A percentile compares a stretch with the other conserved stretches of the same genome.
These are phyloP conservation scores for Angophora floribunda DNA, from an alignment of 345 rosid genomes.

Conservation along the genomic window DNA sequence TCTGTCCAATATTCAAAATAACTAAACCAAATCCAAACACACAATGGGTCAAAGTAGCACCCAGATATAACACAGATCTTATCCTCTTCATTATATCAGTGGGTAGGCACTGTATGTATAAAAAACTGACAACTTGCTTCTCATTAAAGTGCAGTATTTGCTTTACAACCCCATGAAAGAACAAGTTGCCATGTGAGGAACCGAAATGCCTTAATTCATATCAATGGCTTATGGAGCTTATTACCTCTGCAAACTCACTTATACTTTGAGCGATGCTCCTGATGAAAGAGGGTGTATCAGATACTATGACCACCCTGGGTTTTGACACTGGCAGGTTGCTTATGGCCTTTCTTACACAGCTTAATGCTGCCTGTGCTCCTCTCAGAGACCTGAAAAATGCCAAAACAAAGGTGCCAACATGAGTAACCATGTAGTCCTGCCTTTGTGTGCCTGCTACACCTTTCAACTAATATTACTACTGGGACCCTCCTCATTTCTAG, in stretches of 20 bases:
- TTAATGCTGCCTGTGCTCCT: slow-evolving; percentile 62
- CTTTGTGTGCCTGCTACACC: not conserved
- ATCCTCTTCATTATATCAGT: not conserved
- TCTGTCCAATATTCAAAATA: not conserved
- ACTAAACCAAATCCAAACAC: not conserved
- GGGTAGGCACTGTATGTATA: not conserved
- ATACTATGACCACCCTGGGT: slow-evolving; percentile 70
- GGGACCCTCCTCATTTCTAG: not conserved
- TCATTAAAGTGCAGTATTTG: not conserved
- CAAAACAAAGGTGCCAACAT: not conserved
- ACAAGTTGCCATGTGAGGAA: not conserved
- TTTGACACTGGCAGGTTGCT: slow-evolving; percentile 24
- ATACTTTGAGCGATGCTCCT: slow-evolving; percentile 34
- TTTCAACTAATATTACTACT: not conserved
- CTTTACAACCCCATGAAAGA: not conserved
- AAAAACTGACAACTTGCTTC: not conserved
- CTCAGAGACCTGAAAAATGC: slow-evolving; percentile 57
- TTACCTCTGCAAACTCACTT: slow-evolving; percentile 82
- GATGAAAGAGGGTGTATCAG: slow-evolving; percentile 79
- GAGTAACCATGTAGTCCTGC: not conserved
- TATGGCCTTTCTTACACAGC: slow-evolving; percentile 54
- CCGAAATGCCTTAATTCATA: not conserved
- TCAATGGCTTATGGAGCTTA: not conserved
- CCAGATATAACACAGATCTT: not conserved
- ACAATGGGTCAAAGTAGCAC: not conserved